Evolutionary conservation across 192 early-diverging fungal genomes (phyloP), one percentile per base, ranked within the genome.

Genomic region (Geosiphon pyriformis): DNA sequence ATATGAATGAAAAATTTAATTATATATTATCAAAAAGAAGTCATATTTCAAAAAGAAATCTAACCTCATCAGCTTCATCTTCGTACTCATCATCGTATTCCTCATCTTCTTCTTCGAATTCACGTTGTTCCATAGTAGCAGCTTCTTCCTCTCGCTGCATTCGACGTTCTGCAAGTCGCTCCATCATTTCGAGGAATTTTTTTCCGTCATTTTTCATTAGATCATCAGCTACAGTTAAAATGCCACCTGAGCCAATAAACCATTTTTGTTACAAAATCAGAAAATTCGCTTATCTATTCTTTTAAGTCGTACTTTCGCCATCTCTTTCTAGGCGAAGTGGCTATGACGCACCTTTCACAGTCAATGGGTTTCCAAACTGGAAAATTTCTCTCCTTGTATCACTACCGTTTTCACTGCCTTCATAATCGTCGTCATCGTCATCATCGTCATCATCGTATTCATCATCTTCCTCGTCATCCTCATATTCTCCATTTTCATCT

Each of bases 181-280:
- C 95, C 95, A 98, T 96, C 79, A 95, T 87, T 68, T 98, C 93
- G 49, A 98, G 81, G 70, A 98, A 96, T 76, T 95, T 96, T 71
- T 87, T 89, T 26, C 95, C 92, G 72, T 98, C 94, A 37, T 93
- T 94, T 51, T 93, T 90, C 23, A 94, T 75, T 52, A 94, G 86
- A 74, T 94, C 90, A 64, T 94, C 91, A 12, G 91, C 93, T 20
- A 94, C 90, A 0, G 85, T 85, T 17, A 84, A 71, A 30, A 85
- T 86, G n/a, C 82, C 80, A 52, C 80, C 82, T 84, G 64, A 55
- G 17, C 17, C 23, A 52, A 52, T 25, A 54, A 31, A 59, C 6
- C n/a, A n/a, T n/a, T n/a, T n/a, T n/a, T n/a, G n/a, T n/a, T n/a
- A n/a, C n/a, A n/a, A n/a, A n/a, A n/a, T n/a, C n/a, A n/a, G n/a